Conservation (phyloP, 2,329 filamentous ascomycete genomes). For the Pseudogymnoascus sp. region DNA sequence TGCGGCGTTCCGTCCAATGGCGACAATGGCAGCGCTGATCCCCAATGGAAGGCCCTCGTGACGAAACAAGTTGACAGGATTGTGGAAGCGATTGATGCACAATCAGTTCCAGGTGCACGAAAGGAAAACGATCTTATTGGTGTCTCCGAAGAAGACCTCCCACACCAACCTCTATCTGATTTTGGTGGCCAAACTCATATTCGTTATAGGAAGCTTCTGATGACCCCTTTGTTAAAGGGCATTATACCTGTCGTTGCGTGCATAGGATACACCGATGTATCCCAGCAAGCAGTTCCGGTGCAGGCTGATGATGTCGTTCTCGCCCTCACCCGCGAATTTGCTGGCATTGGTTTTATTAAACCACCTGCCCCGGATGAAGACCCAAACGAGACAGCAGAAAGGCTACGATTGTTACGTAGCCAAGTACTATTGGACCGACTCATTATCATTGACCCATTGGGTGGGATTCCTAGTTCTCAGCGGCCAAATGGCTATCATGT, state of each 20-base stretch:
- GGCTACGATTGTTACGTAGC: conserved; percentile 35
- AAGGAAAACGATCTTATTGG: conserved; percentile 48
- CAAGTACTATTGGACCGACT: conserved; percentile 68
- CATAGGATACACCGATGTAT: conserved; percentile 48
- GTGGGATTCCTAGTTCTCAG: conserved; percentile 66
- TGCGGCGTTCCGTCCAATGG: conserved; percentile 39
- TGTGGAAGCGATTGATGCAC: conserved; percentile 62
- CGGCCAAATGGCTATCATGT: conserved; percentile 59
- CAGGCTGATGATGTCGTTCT: conserved; percentile 58
- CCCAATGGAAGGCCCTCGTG: conserved; percentile 37
- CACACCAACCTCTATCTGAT: not conserved
- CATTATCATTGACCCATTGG: conserved; percentile 78
- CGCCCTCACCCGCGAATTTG: conserved; percentile 67
- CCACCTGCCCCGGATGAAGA: conserved; percentile 32
- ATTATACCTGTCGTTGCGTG: conserved; percentile 62
- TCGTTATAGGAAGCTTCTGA: conserved; percentile 45
- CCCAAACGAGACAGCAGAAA: conserved; percentile 31
- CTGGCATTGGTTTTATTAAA: conserved; percentile 49
- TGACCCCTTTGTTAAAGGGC: conserved; percentile 57
- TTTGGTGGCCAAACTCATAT: conserved; percentile 27
- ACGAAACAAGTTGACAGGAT: conserved; percentile 63
- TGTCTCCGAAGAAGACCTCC: conserved; percentile 19
- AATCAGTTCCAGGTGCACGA: conserved; percentile 58
- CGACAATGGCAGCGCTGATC: conserved; percentile 18
- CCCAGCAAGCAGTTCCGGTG: conserved; percentile 39